These are phyloP conservation scores for Vanrija sp. DNA, from an alignment of 1,284 basidiomycete genomes.

Conservation along the genomic window DNA sequence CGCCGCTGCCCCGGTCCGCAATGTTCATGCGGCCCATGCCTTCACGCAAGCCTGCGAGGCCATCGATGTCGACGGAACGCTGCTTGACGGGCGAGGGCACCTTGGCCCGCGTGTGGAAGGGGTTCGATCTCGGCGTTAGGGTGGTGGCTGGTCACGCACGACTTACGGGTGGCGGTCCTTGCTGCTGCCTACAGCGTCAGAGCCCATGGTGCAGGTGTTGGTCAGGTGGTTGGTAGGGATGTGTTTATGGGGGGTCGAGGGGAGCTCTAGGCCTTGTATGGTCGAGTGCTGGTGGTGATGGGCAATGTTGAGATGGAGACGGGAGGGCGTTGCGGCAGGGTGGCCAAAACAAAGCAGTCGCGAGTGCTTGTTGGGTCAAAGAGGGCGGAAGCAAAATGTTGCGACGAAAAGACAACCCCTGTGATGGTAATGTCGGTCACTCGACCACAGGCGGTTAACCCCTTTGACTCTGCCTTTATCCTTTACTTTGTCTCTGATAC, in stretches of 20 bases:
- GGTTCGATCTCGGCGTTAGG: constrained; percentile 26
- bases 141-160: background rate
- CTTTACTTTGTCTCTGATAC: background rate
- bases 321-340: no score
- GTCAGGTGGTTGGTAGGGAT: constrained; percentile 13
- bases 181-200: no score
- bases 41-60: constrained; percentile 30
- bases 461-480: no score
- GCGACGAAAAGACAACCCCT: background rate
- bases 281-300: background rate
- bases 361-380: background rate
- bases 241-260: constrained; percentile 15
- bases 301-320: background rate
- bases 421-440: background rate
- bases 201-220: background rate
- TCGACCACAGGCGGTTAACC: no score
- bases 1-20: constrained; percentile 21
- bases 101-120: constrained; percentile 25
- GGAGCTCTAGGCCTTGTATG: background rate
- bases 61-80: constrained; percentile 7
- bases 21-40: constrained; percentile 44
- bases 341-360: constrained; percentile 19
- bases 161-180: background rate
- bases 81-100: constrained; percentile 11
- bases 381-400: background rate